Evolutionary conservation across 2,329 filamentous ascomycete genomes (phyloP).

Genomic region (Tolypocladium tundrense): DNA sequence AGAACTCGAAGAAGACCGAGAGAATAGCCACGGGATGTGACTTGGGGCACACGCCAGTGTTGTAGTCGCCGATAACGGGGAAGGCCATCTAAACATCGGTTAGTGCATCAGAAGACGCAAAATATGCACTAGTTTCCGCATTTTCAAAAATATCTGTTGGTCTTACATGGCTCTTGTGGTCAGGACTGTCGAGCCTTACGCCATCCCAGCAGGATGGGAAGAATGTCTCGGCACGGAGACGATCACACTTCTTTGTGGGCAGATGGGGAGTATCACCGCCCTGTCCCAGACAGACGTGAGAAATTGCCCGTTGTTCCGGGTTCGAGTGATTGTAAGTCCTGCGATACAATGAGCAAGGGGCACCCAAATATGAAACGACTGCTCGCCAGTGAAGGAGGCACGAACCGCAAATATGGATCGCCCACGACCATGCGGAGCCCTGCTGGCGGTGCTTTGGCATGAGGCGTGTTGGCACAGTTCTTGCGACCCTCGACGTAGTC

Average conservation of each 20-base stretch:
- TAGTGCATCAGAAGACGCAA: not conserved
- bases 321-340: slow-evolving; percentile 32
- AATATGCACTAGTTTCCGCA: not conserved
- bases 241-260: slow-evolving; percentile 39
- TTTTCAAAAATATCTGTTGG: not conserved
- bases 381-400: not conserved
- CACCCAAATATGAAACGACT: not conserved
- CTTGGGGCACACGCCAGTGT: slow-evolving; percentile 23
- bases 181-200: slow-evolving; percentile 37
- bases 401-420: slow-evolving; percentile 34
- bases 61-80: slow-evolving; percentile 16
- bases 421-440: slow-evolving; percentile 59
- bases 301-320: slow-evolving; percentile 39
- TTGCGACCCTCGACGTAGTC: slow-evolving; percentile 13
- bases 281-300: slow-evolving; percentile 42
- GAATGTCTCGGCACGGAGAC: slow-evolving; percentile 42
- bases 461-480: slow-evolving; percentile 9
- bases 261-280: slow-evolving; percentile 35
- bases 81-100: slow-evolving; percentile 13
- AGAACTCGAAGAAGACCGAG: slow-evolving; percentile 35
- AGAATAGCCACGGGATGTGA: slow-evolving; percentile 32
- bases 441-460: slow-evolving; percentile 46
- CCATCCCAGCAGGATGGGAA: slow-evolving; percentile 58
- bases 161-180: slow-evolving; percentile 46
- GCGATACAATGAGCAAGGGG: not conserved